Conservation (phyloP, 169 alveolate genomes). For the Eimeria praecox region DNA sequence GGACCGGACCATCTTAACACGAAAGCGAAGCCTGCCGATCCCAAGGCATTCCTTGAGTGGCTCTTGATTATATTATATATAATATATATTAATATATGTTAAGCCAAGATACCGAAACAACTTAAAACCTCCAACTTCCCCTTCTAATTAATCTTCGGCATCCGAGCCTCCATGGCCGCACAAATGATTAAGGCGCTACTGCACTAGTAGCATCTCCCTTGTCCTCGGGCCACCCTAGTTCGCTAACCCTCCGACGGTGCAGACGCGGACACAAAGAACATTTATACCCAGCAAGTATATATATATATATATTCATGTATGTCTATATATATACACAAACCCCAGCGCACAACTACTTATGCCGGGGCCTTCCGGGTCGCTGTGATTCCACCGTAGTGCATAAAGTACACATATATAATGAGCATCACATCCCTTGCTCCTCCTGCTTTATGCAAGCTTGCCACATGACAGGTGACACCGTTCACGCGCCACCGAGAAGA, state of each 20-base stretch:
- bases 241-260: background rate
- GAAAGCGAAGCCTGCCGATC: background rate
- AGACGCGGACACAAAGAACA: background rate
- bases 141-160: background rate
- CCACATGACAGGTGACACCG: conserved; percentile 1
- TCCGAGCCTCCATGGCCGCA: background rate
- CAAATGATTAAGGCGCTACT: background rate
- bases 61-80: background rate
- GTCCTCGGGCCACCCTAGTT: background rate
- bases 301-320: background rate
- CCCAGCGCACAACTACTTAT: background rate
- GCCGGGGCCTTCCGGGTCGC: background rate
- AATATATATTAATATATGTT: no score
- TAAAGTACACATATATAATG: background rate
- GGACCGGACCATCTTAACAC: background rate
- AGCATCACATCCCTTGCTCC: background rate
- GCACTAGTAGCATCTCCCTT: background rate
- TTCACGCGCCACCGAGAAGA: background rate
- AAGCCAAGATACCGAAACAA: background rate
- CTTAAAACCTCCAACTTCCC: background rate
- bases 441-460: background rate
- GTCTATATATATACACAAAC: background rate
- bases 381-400: background rate
- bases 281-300: background rate
- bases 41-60: background rate